Conservation (phyloP, 768 basidiomycete genomes). For the Dendrothele bispora region DNA sequence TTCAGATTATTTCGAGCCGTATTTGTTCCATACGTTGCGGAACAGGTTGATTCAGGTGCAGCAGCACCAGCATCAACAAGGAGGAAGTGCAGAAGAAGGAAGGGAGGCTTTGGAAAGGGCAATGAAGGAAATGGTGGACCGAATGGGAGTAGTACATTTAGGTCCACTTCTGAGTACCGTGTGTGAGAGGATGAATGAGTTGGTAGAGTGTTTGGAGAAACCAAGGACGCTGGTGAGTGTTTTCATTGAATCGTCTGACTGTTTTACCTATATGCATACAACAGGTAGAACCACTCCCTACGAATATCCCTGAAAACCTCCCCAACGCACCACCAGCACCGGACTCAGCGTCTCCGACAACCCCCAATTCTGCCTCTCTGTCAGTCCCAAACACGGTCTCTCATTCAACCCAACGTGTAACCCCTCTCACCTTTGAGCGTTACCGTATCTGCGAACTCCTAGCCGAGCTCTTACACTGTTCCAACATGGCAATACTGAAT, state of each 20-base stretch:
- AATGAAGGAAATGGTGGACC: constrained; percentile 79
- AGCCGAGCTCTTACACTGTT: constrained; percentile 95
- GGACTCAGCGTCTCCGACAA: too few species aligned
- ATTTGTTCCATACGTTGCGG: constrained; percentile 90
- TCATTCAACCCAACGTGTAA: neutral
- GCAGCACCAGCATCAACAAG: constrained; percentile 50
- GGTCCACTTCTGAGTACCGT: constrained; percentile 78
- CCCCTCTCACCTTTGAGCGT: constrained; percentile 89
- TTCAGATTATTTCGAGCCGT: constrained; percentile 97
- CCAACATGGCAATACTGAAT: constrained; percentile 96
- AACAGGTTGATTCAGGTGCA: constrained; percentile 88
- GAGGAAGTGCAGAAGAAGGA: constrained; percentile 46
- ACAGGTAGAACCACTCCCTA: constrained; percentile 67
- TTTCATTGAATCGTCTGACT: too few species aligned
- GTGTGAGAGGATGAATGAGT: constrained; percentile 61
- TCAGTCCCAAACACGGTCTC: neutral
- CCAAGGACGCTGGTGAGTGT: constrained; percentile 79
- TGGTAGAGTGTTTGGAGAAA: constrained; percentile 66
- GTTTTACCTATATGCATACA: too few species aligned
- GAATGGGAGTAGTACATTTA: constrained; percentile 89
- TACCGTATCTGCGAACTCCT: constrained; percentile 96
- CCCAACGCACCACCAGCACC: too few species aligned
- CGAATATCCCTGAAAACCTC: too few species aligned
- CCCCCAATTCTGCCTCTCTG: neutral
- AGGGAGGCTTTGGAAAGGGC: constrained; percentile 68